Conservation (phyloP, 441 rosid genomes). For the Brassica hybrid region DNA sequence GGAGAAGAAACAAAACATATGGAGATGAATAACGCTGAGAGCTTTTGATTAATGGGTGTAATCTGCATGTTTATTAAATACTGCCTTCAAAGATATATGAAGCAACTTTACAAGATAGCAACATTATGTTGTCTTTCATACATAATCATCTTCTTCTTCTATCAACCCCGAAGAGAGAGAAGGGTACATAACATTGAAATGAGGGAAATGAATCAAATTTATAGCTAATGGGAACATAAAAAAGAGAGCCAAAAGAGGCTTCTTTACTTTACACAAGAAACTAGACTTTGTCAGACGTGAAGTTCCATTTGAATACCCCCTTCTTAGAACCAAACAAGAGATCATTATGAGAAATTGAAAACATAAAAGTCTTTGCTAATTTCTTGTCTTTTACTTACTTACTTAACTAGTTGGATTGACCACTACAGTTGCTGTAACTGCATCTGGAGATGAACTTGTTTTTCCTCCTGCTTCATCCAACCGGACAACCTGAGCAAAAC, state of each 20-base stretch:
- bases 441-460: constrained; percentile 40
- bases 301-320: constrained; percentile 43
- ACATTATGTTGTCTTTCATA: constrained; percentile 41
- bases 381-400: constrained; percentile 39
- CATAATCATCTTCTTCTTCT: constrained; percentile 32
- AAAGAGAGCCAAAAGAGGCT: constrained; percentile 40
- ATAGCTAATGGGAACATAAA: constrained; percentile 33
- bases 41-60: constrained; percentile 16
- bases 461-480: constrained; percentile 55
- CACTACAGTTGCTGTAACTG: constrained; percentile 33
- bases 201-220: constrained; percentile 42
- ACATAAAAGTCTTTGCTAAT: constrained; percentile 39
- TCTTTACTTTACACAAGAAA: constrained; percentile 55
- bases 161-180: constrained; percentile 40
- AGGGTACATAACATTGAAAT: constrained; percentile 31
- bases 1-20: neutral
- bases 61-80: constrained; percentile 39
- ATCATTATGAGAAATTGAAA: constrained; percentile 40
- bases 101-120: constrained; percentile 57
- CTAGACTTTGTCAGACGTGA: constrained; percentile 41
- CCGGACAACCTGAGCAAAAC: constrained; percentile 58
- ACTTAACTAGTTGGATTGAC: constrained; percentile 51
- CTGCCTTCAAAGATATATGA: constrained; percentile 47
- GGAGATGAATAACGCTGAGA: constrained; percentile 23
- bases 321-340: constrained; percentile 44